phyloP scores from a whole-genome alignment of 768 basidiomycete genomes.

The Daedaleopsis sinensis region DNA sequence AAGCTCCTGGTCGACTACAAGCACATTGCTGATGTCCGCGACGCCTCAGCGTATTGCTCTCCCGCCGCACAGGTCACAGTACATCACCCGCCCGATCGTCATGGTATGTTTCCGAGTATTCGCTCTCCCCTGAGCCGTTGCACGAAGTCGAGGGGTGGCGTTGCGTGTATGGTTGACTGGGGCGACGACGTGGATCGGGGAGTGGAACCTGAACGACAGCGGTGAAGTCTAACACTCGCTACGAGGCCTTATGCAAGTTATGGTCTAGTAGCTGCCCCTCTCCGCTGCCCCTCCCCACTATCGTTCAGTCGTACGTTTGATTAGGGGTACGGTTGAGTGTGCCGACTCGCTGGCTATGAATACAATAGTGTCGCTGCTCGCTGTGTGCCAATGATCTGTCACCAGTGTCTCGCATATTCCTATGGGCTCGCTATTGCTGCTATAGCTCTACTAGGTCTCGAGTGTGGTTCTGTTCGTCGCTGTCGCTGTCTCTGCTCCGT shows the following conservation, averaged over 20 bases:
- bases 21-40: neutral
- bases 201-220: conserved; percentile 45
- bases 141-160: conserved; percentile 2
- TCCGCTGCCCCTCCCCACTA: too few relatives aligned
- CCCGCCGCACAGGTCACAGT: neutral
- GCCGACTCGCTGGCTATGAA: too few relatives aligned
- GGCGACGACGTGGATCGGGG: conserved; percentile 38
- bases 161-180: conserved; percentile 27
- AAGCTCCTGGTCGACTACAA: conserved; percentile 24
- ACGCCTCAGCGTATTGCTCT: too few relatives aligned
- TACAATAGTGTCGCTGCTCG: too few relatives aligned
- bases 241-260: conserved; percentile 31
- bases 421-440: too few relatives aligned
- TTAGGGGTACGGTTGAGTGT: too few relatives aligned
- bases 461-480: too few relatives aligned
- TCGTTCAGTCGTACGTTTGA: too few relatives aligned
- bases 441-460: too few relatives aligned
- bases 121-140: neutral
- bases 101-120: neutral
- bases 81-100: neutral
- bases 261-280: neutral
- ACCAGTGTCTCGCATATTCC: too few relatives aligned
- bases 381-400: too few relatives aligned
- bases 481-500: too few relatives aligned
- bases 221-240: conserved; percentile 42